Conservation (phyloP, 345 rosid species). For the Cardamine chenopodiifolia region DNA sequence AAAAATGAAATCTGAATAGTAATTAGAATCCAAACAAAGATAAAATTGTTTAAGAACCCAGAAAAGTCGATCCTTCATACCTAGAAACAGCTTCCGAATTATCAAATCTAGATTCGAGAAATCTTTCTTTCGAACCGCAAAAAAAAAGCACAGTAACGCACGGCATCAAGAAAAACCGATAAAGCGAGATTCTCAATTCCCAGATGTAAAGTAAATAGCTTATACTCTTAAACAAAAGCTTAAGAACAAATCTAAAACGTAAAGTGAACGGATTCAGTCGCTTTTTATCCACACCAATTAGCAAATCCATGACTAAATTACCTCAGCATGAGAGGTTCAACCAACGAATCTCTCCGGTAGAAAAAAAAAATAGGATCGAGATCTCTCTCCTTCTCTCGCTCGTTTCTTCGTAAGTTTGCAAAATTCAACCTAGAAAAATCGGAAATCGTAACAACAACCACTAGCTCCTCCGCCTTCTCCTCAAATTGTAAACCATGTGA, state of each 20-base stretch:
- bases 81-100: conserved; percentile 11
- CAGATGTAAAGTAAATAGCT: background rate
- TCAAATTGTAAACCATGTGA: background rate
- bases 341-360: conserved; percentile 3
- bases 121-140: background rate
- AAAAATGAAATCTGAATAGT: background rate
- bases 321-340: conserved; percentile 39
- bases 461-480: background rate
- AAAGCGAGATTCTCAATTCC: conserved; percentile 3
- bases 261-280: background rate
- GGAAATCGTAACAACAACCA: conserved; percentile 6
- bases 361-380: background rate
- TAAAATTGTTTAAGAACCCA: conserved; percentile 1
- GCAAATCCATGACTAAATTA: conserved; percentile 13
- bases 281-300: background rate
- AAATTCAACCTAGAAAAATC: conserved; percentile 17
- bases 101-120: conserved; percentile 10
- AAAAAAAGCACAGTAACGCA: background rate
- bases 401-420: background rate
- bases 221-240: background rate
- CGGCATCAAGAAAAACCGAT: background rate
- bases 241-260: conserved; percentile 12
- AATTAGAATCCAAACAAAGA: conserved; percentile 2
- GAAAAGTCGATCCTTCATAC: background rate
- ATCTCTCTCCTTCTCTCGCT: conserved; percentile 3